phyloP scores from a whole-genome alignment of 1,139 yeast genomes.

The Suhomyces bribrorum region DNA sequence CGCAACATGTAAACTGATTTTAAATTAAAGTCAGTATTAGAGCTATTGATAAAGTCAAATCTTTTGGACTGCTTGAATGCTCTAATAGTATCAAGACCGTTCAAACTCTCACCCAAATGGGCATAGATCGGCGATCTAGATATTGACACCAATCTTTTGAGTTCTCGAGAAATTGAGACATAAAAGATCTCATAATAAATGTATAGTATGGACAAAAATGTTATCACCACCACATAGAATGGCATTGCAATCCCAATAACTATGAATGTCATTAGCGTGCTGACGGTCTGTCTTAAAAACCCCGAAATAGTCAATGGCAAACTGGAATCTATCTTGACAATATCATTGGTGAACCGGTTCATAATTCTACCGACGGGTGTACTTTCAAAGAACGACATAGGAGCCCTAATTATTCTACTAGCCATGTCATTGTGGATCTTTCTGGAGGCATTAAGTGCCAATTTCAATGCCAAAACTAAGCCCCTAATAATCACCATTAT shows the following conservation, averaged over 20 bases:
- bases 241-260: conserved; percentile 57
- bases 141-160: conserved; percentile 43
- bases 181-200: conserved; percentile 55
- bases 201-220: conserved; percentile 44
- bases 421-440: conserved; percentile 31
- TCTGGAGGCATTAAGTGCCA: conserved; percentile 26
- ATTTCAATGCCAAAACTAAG: conserved; percentile 19
- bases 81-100: conserved; percentile 60
- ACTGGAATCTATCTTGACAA: conserved; percentile 58
- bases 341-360: conserved; percentile 66
- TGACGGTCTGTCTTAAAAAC: conserved; percentile 42
- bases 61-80: conserved; percentile 57
- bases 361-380: conserved; percentile 35
- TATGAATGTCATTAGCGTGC: conserved; percentile 49
- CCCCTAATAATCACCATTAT: conserved; percentile 23
- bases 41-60: conserved; percentile 55
- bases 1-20: conserved; percentile 58
- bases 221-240: conserved; percentile 44
- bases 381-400: conserved; percentile 34
- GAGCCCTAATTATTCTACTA: conserved; percentile 25
- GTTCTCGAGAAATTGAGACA: conserved; percentile 55
- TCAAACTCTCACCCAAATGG: conserved; percentile 60
- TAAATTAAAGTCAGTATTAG: conserved; percentile 64
- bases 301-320: conserved; percentile 49
- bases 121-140: conserved; percentile 61